These are phyloP conservation scores for Sophora flavescens DNA, from an alignment of 306 rosid genomes.

Conservation along the genomic window DNA sequence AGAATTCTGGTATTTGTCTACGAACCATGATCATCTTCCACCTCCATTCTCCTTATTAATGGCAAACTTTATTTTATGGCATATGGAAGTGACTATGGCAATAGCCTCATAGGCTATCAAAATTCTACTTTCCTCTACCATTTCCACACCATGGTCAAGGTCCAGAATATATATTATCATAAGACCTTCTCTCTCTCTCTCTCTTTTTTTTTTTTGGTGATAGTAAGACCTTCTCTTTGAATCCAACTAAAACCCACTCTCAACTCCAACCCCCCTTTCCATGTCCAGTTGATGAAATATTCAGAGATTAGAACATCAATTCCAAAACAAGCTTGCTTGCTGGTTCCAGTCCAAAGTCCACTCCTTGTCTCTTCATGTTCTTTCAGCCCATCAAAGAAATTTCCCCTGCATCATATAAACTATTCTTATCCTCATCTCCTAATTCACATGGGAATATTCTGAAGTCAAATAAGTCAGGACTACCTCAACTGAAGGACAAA, in stretches of 20 bases:
- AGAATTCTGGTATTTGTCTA: too few species aligned
- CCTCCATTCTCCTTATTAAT: conserved; percentile 11
- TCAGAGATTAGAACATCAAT: conserved; percentile 25
- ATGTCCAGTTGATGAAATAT: conserved; percentile 16
- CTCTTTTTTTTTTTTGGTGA: too few species aligned
- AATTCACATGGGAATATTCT: conserved; percentile 20
- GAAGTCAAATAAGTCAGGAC: conserved; percentile 22
- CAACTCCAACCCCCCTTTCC: conserved; percentile 21
- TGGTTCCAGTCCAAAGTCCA: conserved; percentile 7
- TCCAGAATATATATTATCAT: neutral
- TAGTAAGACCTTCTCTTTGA: too few species aligned
- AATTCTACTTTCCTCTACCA: conserved; percentile 12
- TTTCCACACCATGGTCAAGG: conserved; percentile 7
- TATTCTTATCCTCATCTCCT: conserved; percentile 38
- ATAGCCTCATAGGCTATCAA: neutral
- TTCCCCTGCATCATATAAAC: conserved; percentile 30
- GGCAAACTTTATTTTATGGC: conserved; percentile 1
- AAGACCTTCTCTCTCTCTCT: too few species aligned
- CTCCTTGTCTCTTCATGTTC: conserved; percentile 12
- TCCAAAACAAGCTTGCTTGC: neutral
- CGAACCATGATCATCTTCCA: neutral
- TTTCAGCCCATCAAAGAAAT: neutral
- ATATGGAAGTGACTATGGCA: neutral
- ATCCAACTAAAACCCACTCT: neutral
- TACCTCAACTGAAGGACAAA: neutral